These are phyloP conservation scores for Vaccinium myrtillus DNA, from an alignment of 148 eudicot species.

Conservation along the genomic window DNA sequence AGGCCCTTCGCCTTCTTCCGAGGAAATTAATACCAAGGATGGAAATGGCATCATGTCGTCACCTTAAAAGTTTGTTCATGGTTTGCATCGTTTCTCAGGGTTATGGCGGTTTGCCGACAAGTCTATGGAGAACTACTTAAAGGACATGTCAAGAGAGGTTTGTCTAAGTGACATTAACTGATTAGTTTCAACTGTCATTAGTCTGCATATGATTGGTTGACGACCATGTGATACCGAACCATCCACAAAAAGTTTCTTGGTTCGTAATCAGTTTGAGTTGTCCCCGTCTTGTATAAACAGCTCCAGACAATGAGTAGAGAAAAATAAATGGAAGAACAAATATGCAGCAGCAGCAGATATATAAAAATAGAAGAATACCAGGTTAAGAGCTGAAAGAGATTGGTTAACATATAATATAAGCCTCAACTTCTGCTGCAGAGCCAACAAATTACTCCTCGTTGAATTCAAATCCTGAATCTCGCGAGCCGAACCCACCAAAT, in stretches of 20 bases:
- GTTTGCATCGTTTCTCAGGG: neutral
- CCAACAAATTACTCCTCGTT: conserved; percentile 51
- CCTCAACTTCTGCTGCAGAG: conserved; percentile 67
- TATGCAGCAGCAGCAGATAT: neutral
- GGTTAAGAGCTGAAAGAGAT: conserved; percentile 71
- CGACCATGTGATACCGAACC: neutral
- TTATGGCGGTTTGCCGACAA: neutral
- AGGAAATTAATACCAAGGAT: neutral
- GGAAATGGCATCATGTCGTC: neutral
- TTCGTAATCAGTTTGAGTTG: neutral
- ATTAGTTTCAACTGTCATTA: neutral
- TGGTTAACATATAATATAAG: conserved; percentile 82
- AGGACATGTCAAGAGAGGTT: neutral
- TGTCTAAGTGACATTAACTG: neutral
- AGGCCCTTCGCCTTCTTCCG: neutral
- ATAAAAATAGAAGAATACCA: conserved; percentile 39
- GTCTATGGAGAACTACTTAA: neutral
- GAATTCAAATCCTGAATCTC: conserved; percentile 55
- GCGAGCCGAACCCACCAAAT: conserved; percentile 71
- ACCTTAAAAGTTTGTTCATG: neutral
- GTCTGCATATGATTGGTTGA: neutral
- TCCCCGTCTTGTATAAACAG: neutral
- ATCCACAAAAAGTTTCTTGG: neutral
- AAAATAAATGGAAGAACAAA: neutral
- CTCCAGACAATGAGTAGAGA: neutral